Conservation (phyloP, 805 yeast species). For the Saturnispora halmiae region DNA sequence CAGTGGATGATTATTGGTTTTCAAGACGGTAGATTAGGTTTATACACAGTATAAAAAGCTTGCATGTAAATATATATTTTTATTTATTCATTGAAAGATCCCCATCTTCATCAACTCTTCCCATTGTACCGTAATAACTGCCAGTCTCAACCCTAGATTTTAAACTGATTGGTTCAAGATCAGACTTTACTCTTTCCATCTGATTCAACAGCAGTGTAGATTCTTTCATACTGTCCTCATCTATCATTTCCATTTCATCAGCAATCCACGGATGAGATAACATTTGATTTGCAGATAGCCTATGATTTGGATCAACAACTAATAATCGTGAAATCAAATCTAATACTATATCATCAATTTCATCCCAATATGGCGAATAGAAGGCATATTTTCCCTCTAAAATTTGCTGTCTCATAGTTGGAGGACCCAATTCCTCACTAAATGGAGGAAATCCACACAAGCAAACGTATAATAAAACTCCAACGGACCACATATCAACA, state of each 20-base stretch:
- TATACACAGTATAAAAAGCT: constrained; percentile 15
- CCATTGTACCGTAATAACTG: too few relatives aligned
- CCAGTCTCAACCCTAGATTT: constrained; percentile 22
- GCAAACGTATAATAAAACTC: constrained; percentile 69
- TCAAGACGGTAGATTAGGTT: constrained; percentile 27
- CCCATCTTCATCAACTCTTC: constrained; percentile 18
- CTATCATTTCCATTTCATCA: neutral
- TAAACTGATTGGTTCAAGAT: constrained; percentile 23
- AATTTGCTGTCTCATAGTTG: constrained; percentile 68
- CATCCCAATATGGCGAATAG: constrained; percentile 75
- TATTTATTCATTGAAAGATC: constrained; percentile 10
- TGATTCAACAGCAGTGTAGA: neutral
- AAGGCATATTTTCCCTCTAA: constrained; percentile 59
- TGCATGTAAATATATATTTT: too few relatives aligned
- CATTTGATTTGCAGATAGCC: constrained; percentile 35
- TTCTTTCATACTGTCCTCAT: neutral
- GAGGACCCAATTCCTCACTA: constrained; percentile 75
- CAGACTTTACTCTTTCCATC: constrained; percentile 9
- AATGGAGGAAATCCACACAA: constrained; percentile 82
- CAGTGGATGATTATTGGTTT: constrained; percentile 27
- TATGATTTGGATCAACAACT: constrained; percentile 40
- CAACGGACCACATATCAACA: constrained; percentile 78
- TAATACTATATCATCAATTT: constrained; percentile 51
- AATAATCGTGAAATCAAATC: constrained; percentile 57
- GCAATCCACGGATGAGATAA: constrained; percentile 38